Base-by-base conservation (phyloP, 805 yeast species). In the Starmerella tilneyi region DNA sequence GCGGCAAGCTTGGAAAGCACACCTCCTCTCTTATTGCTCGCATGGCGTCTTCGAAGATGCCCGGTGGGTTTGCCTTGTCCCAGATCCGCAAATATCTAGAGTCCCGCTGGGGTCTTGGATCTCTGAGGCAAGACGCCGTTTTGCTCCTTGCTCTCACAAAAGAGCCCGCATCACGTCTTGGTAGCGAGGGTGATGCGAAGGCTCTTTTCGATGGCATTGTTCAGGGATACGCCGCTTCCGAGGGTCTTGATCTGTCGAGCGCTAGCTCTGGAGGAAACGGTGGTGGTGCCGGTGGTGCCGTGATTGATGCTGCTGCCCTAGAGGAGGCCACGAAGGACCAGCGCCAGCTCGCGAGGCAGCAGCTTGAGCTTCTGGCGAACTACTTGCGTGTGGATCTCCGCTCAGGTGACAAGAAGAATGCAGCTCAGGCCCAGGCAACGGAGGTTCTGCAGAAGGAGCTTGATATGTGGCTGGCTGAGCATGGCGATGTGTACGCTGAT, bases 31-130 rank as follows among this genome's bases (percentile, higher is more conserved):
- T 92, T 59, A 72, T 89, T 52, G 84, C 94, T 52, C 81, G 96
- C 69, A 74, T 92, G 61, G 82, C 88, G 72, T 79, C 97, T 9
- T 81, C 96, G 23, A 92, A 92, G 72, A 92, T 92, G 97, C 97
- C 99, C 44, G 99, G 99, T 75, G 99, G 99, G 17, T 92, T 89
- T 68, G 82, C 94, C 39, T 80, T 89, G 57, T 81, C 96, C 51
- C 71, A 75, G 53, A 94, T 95, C 43, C 81, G 96, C 73, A 85
- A 88, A 66, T 84, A 92, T 69, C 76, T 92, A 64, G 88, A 83
- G 69, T 63, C 88, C 36, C 78, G 89, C 66, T 92, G 84, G 84
- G 98, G 98, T 56, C 75, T 92, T 58, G 94, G 83, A 54, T 51
- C 83, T 38, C 96, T 96, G 58, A 81, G 97, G 72, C 97, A 89